Evolutionary conservation across 306 rosid species (phyloP).

Genomic region (Urtica urens): DNA sequence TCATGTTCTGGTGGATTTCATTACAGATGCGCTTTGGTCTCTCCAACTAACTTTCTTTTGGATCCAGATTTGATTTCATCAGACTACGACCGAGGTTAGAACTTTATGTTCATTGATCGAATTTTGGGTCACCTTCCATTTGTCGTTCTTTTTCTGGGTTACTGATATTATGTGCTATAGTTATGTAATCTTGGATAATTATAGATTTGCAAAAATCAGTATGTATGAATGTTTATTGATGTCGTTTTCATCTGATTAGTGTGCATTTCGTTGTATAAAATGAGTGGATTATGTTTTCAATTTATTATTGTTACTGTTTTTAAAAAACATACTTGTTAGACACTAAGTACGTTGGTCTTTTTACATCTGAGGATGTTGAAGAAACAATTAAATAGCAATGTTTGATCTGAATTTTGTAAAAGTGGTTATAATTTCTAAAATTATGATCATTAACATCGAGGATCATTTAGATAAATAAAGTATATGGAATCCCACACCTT

Average conservation of each 20-base stretch:
- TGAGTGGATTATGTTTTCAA: neutral
- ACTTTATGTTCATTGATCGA: slow-evolving; percentile 11
- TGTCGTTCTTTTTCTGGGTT: slow-evolving; percentile 1
- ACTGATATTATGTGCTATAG: neutral
- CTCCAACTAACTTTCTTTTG: slow-evolving; percentile 22
- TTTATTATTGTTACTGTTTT: too few relatives aligned
- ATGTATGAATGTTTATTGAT: too few relatives aligned
- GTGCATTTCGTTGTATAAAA: neutral
- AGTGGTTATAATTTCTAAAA: neutral
- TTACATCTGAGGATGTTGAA: too few relatives aligned
- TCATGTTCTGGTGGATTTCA: slow-evolving; percentile 16
- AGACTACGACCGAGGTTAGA: slow-evolving; percentile 46
- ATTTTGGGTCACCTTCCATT: neutral
- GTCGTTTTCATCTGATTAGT: too few relatives aligned
- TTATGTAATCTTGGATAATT: neutral
- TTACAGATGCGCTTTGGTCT: slow-evolving; percentile 44
- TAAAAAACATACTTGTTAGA: too few relatives aligned
- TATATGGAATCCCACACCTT: too few relatives aligned
- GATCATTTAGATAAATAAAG: too few relatives aligned
- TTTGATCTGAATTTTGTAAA: neutral
- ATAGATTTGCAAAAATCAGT: too few relatives aligned
- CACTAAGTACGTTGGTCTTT: too few relatives aligned
- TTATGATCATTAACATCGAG: too few relatives aligned
- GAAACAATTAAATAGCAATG: too few relatives aligned
- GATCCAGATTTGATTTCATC: slow-evolving; percentile 39